Evolutionary conservation across 306 rosid species (phyloP), one percentile per base, ranked within the genome.

Genomic region (Trifolium pratense): DNA sequence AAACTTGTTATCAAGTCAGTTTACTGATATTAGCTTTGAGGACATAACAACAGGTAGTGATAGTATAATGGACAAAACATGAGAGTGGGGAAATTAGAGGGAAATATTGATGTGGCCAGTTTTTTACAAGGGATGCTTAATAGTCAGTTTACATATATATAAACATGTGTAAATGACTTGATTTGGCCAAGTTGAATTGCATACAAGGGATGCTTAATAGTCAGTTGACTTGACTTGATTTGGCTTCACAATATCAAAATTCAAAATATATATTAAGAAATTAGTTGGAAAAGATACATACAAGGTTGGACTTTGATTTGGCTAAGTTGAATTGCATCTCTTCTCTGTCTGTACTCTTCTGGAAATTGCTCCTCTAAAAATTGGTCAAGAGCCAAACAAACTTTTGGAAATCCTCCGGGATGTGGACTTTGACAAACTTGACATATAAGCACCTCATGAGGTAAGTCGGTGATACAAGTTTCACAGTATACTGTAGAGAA

Each of bases 331-430:
- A 84, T 69, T 48, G 73, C 75, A 74, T 56, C 82, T 73, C 82
- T 85, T 73, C 91, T 80, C 42, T 42, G 72, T 21, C 79, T 82
- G 88, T 85, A 91, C 75, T 90, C 93, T 74, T 82, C 73, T 1
- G 93, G 89, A 81, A 93, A 85, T 65, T 55, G 82, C 78, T 83
- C 85, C 75, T 82, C 84, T 84, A 93, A 56, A 83, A 86, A 90
- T 43, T 80, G 80, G 73, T 76, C 83, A 65, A 93, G 83, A 80
- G 63, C 86, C 85, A 86, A 80, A 86, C 88, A 89, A 76, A 93
- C 96, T 80, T 85, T 93, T 17, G 90, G 96, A 82, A 74, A 56
- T 70, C 88, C 90, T 73, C 72, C 77, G 51, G 97, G 98, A 80
- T 90, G 91, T 75, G 72, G 66, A 69, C 85, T 79, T 71, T 77